phyloP scores from a whole-genome alignment of 768 basidiomycete species.

The Mrakia gelida region DNA sequence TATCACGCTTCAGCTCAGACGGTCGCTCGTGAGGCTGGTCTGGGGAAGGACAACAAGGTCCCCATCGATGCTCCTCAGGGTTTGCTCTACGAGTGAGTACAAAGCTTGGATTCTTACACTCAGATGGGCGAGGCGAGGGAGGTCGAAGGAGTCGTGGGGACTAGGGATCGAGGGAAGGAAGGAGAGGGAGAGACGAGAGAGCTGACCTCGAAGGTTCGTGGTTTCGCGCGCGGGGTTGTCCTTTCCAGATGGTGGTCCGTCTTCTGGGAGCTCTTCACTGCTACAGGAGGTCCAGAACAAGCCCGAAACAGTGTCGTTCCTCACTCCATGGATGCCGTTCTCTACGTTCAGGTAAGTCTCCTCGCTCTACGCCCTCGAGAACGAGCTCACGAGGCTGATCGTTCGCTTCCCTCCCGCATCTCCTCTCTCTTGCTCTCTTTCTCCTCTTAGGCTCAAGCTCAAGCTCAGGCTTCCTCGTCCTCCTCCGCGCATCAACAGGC shows the following conservation, averaged over 20 bases:
- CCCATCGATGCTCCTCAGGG: slow-evolving; percentile 46
- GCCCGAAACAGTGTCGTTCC: slow-evolving; percentile 20
- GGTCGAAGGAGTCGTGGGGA: slow-evolving; percentile 4
- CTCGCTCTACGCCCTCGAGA: background rate
- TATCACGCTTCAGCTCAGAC: slow-evolving; percentile 41
- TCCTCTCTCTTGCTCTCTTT: background rate
- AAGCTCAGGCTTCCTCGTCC: background rate
- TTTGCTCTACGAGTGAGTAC: slow-evolving; percentile 45
- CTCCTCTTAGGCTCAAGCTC: background rate
- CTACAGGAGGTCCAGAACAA: slow-evolving; percentile 38
- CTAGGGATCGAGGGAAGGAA: background rate
- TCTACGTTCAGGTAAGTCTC: slow-evolving; percentile 41
- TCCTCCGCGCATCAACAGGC: background rate
- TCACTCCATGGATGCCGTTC: slow-evolving; percentile 34
- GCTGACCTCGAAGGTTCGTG: slow-evolving; percentile 8
- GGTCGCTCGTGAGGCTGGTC: slow-evolving; percentile 40
- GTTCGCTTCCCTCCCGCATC: background rate
- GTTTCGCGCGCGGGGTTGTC: background rate
- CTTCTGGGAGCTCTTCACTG: slow-evolving; percentile 44
- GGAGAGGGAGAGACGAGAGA: background rate
- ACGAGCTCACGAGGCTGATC: background rate
- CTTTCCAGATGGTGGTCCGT: slow-evolving; percentile 42
- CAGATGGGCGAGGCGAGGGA: background rate
- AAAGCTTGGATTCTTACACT: no score
- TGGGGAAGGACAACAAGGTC: slow-evolving; percentile 39